These are phyloP conservation scores for Lactarius trivialis DNA, from an alignment of 768 basidiomycete species.

Conservation along the genomic window DNA sequence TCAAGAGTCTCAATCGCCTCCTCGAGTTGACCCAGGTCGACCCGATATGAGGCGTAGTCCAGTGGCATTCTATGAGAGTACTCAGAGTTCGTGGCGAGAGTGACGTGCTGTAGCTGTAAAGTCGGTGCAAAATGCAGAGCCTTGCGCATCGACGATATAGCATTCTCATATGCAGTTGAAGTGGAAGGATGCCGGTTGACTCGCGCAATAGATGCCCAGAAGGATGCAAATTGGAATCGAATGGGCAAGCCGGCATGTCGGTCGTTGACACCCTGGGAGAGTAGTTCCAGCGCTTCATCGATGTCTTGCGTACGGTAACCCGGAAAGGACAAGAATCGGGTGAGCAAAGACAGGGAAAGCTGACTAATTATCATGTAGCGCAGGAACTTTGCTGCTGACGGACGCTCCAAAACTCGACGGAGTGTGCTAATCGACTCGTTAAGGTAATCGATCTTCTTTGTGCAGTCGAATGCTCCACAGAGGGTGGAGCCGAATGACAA, in stretches of 20 bases:
- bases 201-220: neutral
- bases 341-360: neutral
- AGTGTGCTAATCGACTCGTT: neutral
- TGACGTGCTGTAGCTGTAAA: neutral
- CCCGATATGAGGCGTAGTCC: neutral
- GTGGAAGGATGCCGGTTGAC: neutral
- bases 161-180: neutral
- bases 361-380: fast-evolving
- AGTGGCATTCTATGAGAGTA: neutral
- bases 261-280: neutral
- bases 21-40: neutral
- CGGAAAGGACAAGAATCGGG: neutral
- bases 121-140: neutral
- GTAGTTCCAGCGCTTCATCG: neutral
- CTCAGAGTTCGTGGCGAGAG: neutral
- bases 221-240: neutral
- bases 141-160: neutral
- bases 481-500: neutral
- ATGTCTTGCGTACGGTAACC: neutral
- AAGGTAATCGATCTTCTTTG: neutral
- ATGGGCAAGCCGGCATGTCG: neutral
- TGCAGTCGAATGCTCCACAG: neutral
- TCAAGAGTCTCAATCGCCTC: neutral
- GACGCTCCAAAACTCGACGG: neutral
- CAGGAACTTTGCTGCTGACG: fast-evolving